Evolutionary conservation across 345 rosid species (phyloP).

Genomic region (Populus simonii): DNA sequence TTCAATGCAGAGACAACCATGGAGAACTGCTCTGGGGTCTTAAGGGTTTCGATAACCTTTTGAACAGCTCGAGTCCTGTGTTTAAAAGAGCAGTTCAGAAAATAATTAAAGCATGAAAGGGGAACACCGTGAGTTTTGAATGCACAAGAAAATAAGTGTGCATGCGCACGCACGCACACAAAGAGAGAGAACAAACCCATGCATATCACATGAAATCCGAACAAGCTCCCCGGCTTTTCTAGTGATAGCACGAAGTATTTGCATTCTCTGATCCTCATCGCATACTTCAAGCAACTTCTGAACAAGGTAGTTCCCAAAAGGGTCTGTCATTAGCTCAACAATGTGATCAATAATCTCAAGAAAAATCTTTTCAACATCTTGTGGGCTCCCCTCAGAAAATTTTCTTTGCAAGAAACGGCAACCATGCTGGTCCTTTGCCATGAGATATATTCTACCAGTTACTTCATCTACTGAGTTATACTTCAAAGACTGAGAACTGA

Average conservation of each 20-base stretch:
- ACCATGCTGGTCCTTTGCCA: conserved; percentile 79
- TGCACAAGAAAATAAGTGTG: conserved; percentile 5
- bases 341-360: conserved; percentile 57
- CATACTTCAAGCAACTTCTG: conserved; percentile 80
- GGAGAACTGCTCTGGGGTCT: conserved; percentile 51
- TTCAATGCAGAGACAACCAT: conserved; percentile 56
- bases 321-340: conserved; percentile 70
- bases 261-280: conserved; percentile 55
- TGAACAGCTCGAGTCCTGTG: conserved; percentile 83
- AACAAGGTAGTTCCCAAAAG: conserved; percentile 74
- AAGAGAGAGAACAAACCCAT: conserved; percentile 48
- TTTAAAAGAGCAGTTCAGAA: conserved; percentile 2
- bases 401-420: conserved; percentile 69
- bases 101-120: conserved; percentile 1
- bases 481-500: conserved; percentile 45
- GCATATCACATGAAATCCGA: conserved; percentile 74
- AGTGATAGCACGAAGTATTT: conserved; percentile 53
- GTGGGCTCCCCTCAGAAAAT: conserved; percentile 51
- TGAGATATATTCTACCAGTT: conserved; percentile 49
- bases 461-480: conserved; percentile 51
- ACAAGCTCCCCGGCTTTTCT: conserved; percentile 58
- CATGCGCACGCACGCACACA: not conserved
- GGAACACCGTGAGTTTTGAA: not conserved
- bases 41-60: conserved; percentile 68
- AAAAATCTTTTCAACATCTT: conserved; percentile 63